Evolutionary conservation across 2,329 filamentous ascomycete species (phyloP), one percentile per base, ranked within the genome.

Genomic region (Tolypocladium tundrense): DNA sequence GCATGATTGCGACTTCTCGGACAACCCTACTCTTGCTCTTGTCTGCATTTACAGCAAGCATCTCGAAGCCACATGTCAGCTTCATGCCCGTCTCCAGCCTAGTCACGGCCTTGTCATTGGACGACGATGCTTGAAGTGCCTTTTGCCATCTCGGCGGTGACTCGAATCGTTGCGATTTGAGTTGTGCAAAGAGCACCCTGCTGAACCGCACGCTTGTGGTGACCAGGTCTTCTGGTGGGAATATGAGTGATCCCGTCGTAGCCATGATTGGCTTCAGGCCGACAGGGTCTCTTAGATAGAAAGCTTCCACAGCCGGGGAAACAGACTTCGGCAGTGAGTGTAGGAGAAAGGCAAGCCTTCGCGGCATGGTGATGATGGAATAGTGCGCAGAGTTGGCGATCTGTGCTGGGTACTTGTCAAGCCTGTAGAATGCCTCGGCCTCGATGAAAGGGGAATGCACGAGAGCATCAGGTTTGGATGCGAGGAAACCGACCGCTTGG

Each of bases 201-300:
- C 91, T 96, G 70, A 97, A 97, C 51, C 82, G 86, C 37, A 90
- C 83, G 65, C 89, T 92, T 35, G 90, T 77, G 0, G 84, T 87
- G 11, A 97, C 88, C 43, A 96, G 82, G 68, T 97, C 93, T 52
- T 80, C 73, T 0, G 91, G 91, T 3, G 85, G 80, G 65, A 99
- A 96, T 2, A 72, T 68, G 2, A 91, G 76, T 0, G 75, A 71
- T 0, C 71, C 73, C 0, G 81, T 71, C 40, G 81, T 75, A 2
- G 80, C 79, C 57, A 86, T 75, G 4, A 96, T 75, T 1, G 86
- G 83, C 57, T 87, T 87, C 50, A 97, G 73, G 0, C 87, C 80
- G 58, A 91, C 79, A 0, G 91, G 87, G 66, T 97, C 92, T 60
- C 94, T 86, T 16, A 96, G 80, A 70, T 97, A 97, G 72, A 99